Conservation (phyloP, 371 early-diverging fungal species). For the Dentiscutata heterogama region DNA sequence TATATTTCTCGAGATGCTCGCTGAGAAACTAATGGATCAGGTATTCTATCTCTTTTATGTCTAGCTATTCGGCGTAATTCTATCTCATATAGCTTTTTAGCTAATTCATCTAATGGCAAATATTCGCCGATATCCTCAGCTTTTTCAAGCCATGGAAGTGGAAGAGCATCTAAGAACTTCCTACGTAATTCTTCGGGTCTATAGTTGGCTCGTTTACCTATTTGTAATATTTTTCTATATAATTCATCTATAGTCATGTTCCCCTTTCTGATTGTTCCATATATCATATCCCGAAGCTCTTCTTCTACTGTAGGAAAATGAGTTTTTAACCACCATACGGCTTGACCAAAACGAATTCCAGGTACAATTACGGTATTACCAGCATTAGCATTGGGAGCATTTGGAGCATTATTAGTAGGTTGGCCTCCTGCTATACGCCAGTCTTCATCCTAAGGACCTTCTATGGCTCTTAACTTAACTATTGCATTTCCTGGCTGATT, state of each 20-base stretch:
- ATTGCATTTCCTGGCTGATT: neutral
- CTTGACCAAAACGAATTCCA: neutral
- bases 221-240: too few species aligned
- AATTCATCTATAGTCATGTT: too few species aligned
- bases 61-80: neutral
- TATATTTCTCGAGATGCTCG: too few species aligned
- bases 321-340: neutral
- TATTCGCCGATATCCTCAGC: neutral
- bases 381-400: slow-evolving; percentile 36
- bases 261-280: neutral
- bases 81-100: neutral
- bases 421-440: neutral
- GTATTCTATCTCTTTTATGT: too few species aligned
- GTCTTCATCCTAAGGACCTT: too few species aligned
- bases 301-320: neutral
- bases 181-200: neutral
- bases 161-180: neutral
- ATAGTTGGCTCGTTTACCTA: too few species aligned
- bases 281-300: too few species aligned
- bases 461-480: neutral
- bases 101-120: neutral
- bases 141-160: neutral
- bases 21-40: too few species aligned
- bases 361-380: neutral
- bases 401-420: slow-evolving; percentile 3